A percentile compares a stretch with the other conserved stretches of the same genome.
phyloP scores from a whole-genome alignment of 2,329 filamentous ascomycete species.

The Fusarium albosuccineum region DNA sequence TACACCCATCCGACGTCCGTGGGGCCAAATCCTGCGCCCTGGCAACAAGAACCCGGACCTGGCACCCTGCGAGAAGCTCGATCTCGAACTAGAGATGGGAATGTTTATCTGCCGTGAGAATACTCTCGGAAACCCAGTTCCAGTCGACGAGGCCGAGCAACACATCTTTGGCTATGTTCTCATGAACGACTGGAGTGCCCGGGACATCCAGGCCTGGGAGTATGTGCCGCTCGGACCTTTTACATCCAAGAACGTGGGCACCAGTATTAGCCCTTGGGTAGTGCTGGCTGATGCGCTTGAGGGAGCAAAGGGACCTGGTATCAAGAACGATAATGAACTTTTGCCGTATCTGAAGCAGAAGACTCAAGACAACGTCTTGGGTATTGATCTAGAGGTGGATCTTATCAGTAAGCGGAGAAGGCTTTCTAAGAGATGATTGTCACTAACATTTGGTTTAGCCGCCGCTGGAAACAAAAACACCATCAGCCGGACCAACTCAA shows the following conservation, averaged over 20 bases:
- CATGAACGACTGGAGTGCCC: slow-evolving; percentile 74
- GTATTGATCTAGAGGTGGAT: slow-evolving; percentile 56
- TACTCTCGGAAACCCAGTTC: slow-evolving; percentile 74
- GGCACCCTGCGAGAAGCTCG: slow-evolving; percentile 71
- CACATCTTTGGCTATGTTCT: slow-evolving; percentile 78
- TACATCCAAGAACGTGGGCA: slow-evolving; percentile 72
- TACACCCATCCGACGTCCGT: slow-evolving; percentile 77
- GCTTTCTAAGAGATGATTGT: rapidly evolving
- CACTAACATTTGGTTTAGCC: slow-evolving; percentile 41
- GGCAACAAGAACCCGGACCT: slow-evolving; percentile 65
- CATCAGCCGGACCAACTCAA: slow-evolving; percentile 53
- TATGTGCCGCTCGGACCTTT: slow-evolving; percentile 73
- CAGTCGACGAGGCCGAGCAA: slow-evolving; percentile 75
- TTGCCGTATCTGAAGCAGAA: slow-evolving; percentile 68
- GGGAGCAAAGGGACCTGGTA: slow-evolving; percentile 40
- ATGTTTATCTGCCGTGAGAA: slow-evolving; percentile 79
- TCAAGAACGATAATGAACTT: slow-evolving; percentile 52
- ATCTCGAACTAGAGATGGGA: slow-evolving; percentile 84
- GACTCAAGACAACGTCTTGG: slow-evolving; percentile 51
- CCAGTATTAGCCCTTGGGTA: slow-evolving; percentile 73
- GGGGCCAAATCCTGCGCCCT: slow-evolving; percentile 74
- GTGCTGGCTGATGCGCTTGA: slow-evolving; percentile 70
- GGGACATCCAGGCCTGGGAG: slow-evolving; percentile 73
- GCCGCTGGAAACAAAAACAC: slow-evolving; percentile 49
- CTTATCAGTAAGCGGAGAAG: slow-evolving; percentile 51